Percentiles rank a stretch among this genome's conserved stretches.
phyloP scores from a whole-genome alignment of 345 rosid genomes.

The Corchorus capsularis region DNA sequence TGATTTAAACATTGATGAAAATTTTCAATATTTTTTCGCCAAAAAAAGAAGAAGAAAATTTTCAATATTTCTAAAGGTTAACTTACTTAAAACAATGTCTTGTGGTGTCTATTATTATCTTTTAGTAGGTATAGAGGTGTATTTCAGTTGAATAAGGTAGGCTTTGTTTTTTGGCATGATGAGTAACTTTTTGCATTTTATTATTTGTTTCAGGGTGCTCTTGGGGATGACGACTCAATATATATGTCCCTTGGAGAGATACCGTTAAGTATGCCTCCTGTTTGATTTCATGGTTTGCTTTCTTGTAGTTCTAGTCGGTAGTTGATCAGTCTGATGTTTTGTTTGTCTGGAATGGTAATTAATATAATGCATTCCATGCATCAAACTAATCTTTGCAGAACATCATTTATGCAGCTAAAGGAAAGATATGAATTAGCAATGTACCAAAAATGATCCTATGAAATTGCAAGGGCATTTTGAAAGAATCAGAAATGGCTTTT shows the following conservation, averaged over 20 bases:
- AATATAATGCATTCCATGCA: conserved; percentile 14
- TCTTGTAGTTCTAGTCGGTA: conserved; percentile 28
- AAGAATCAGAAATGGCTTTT: neutral
- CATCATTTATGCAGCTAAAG: neutral
- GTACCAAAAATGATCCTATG: too few species aligned
- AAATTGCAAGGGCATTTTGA: neutral
- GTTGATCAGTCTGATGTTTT: conserved; percentile 24
- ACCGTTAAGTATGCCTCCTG: conserved; percentile 72
- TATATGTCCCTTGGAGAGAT: conserved; percentile 98
- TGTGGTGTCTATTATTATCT: neutral
- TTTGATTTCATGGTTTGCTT: conserved; percentile 33
- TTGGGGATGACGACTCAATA: conserved; percentile 86
- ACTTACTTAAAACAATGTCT: conserved; percentile 4
- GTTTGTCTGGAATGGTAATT: conserved; percentile 11
- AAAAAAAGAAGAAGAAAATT: too few species aligned
- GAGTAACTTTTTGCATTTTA: conserved; percentile 21
- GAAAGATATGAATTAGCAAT: neutral
- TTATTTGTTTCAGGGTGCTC: conserved; percentile 55
- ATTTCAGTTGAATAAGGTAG: conserved; percentile 16
- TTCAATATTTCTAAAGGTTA: neutral
- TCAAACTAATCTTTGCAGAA: conserved; percentile 17
- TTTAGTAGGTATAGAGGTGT: neutral
- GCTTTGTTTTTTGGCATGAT: neutral
- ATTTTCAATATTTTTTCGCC: neutral
- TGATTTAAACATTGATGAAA: neutral